Conservation (phyloP, 169 alveolate genomes). For the Plasmodium malariae region DNA sequence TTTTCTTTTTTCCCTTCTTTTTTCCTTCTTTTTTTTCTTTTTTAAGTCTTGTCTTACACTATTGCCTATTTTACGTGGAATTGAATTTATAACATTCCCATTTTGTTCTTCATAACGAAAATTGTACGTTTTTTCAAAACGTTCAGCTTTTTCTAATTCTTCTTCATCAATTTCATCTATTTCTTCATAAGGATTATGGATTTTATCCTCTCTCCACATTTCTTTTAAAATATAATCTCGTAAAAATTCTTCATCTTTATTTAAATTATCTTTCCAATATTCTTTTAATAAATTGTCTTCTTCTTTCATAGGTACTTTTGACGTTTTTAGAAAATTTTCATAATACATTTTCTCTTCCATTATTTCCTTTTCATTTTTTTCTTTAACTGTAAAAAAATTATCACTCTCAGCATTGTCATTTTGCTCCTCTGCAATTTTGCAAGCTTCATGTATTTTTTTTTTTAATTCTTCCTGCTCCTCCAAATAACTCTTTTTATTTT, state of each 20-base stretch:
- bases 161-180: conserved; percentile 83
- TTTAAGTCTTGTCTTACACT: conserved; percentile 33
- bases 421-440: conserved; percentile 77
- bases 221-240: conserved; percentile 86
- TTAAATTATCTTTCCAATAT: conserved; percentile 78
- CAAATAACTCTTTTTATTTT: conserved; percentile 49
- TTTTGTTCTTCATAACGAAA: conserved; percentile 74
- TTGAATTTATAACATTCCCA: conserved; percentile 35
- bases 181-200: conserved; percentile 73
- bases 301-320: conserved; percentile 24
- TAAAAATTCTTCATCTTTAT: conserved; percentile 84
- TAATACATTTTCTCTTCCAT: conserved; percentile 48
- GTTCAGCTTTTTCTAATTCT: conserved; percentile 81
- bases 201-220: conserved; percentile 86
- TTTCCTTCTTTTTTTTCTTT: conserved; percentile 48
- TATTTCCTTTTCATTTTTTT: conserved; percentile 63
- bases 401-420: conserved; percentile 66
- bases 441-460: conserved; percentile 80
- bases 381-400: conserved; percentile 77
- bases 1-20: conserved; percentile 41
- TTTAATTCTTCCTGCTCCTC: conserved; percentile 84
- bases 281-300: conserved; percentile 65
- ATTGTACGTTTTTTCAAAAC: conserved; percentile 82
- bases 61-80: conserved; percentile 40
- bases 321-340: conserved; percentile 54